These are phyloP conservation scores for Zygosaccharomyces kombuchaensis DNA, from an alignment of 805 yeast species.

Conservation along the genomic window DNA sequence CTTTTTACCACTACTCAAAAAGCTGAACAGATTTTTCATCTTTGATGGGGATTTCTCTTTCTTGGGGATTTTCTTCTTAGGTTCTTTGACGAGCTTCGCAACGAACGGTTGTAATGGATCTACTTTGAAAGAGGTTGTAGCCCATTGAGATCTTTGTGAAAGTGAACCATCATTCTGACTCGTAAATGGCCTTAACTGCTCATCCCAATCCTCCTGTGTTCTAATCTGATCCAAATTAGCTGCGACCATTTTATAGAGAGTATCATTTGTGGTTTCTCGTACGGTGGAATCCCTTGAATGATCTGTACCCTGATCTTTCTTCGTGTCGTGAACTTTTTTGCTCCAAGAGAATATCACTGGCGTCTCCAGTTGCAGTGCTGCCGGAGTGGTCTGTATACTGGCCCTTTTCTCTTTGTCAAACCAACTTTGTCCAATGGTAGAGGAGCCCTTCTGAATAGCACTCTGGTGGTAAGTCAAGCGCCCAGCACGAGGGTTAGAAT, in stretches of 20 bases:
- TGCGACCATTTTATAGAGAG: constrained; percentile 14
- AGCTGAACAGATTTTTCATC: constrained; percentile 26
- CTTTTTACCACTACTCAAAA: constrained; percentile 20
- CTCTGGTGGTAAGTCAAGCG: constrained; percentile 6
- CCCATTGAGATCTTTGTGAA: constrained; percentile 10
- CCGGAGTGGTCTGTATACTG: constrained; percentile 10
- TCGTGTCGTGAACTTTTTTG: constrained; percentile 10
- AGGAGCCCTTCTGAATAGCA: constrained; percentile 8
- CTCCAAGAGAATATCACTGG: constrained; percentile 34
- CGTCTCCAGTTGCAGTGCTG: constrained; percentile 20
- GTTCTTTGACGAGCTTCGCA: constrained; percentile 24
- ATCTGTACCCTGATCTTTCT: not conserved
- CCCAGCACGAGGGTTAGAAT: constrained; percentile 3
- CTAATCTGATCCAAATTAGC: constrained; percentile 7
- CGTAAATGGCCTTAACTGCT: not conserved
- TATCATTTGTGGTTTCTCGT: constrained; percentile 16
- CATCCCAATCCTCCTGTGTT: constrained; percentile 6
- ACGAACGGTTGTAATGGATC: constrained; percentile 32
- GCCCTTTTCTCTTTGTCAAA: constrained; percentile 19
- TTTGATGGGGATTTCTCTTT: constrained; percentile 18
- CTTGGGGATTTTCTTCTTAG: constrained; percentile 14
- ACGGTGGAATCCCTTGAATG: not conserved
- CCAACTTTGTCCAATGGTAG: constrained; percentile 22
- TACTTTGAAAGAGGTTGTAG: constrained; percentile 24
- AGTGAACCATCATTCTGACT: not conserved